Evolutionary conservation across 1,284 basidiomycete species (phyloP), one percentile per base, ranked within the genome.

Genomic region (Microbotryum violaceum): DNA sequence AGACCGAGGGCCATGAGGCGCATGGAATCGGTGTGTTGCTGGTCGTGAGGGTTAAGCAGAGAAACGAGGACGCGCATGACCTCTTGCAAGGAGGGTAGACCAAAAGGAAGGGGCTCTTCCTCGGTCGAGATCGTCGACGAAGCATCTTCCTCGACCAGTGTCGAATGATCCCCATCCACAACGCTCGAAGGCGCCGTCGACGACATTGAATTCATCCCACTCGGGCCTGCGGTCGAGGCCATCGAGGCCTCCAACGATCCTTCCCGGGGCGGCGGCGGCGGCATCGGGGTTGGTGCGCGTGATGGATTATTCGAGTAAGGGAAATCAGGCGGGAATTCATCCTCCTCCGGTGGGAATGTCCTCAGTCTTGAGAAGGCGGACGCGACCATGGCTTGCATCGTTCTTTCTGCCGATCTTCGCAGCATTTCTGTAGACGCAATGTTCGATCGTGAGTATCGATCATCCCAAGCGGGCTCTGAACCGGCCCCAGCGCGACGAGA

Each of bases 21-120:
- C 70, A 96, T 97, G 4, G 93, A 91, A 74, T 97, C 93, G 6
- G 96, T 97, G 74, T 98, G 94, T 58, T 93, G 85, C 67, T 90
- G 86, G 72, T 96, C 92, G 70, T 85, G 88, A 20, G 96, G 96
- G 75, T 98, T 92, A 29, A 98, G 81, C 25, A 98, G 88, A 66
- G 94, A 93, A 70, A 97, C 86, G 54, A 99, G 82, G 31, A 98
- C 96, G 2, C 93, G 86, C 46, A 98, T 80, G 4, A 99, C 84
- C 74, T 98, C 96, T 27, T 92, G 79, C 56, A 97, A 86, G 2
- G 96, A 94, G 0, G 93, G 89, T 29, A 97, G 81, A 9, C 93
- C 92, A 76, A 91, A 96, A 79, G 31, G 72, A 61, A 45, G 65
- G 44, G 37, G 37, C 37, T 42, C 37, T 42, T 42, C 37, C 37